These are phyloP conservation scores for Prunus campanulata DNA, from an alignment of 306 rosid species.

Conservation along the genomic window DNA sequence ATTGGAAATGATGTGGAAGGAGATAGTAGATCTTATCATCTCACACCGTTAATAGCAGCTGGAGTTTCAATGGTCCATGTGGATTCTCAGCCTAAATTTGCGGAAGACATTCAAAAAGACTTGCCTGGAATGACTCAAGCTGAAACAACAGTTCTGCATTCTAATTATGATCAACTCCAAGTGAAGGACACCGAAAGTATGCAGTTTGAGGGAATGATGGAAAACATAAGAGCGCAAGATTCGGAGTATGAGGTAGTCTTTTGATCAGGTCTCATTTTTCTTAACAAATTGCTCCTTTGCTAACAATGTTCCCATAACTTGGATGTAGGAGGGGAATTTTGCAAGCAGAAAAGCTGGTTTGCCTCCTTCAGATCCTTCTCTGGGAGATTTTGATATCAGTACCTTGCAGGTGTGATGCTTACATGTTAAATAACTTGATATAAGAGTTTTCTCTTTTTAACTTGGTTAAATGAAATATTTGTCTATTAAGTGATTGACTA, in stretches of 20 bases:
- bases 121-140: slow-evolving; percentile 42
- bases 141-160: slow-evolving; percentile 35
- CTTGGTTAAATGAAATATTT: neutral
- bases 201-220: slow-evolving; percentile 53
- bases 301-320: slow-evolving; percentile 27
- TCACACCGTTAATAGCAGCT: slow-evolving; percentile 37
- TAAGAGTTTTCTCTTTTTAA: neutral
- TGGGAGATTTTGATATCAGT: slow-evolving; percentile 60
- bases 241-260: slow-evolving; percentile 63
- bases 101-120: slow-evolving; percentile 39
- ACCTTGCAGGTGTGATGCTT: slow-evolving; percentile 75
- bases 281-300: neutral
- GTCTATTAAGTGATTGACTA: neutral
- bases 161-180: slow-evolving; percentile 48
- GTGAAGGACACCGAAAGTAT: slow-evolving; percentile 50
- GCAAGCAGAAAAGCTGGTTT: slow-evolving; percentile 47
- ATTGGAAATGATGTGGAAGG: slow-evolving; percentile 39
- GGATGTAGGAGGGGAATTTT: slow-evolving; percentile 55
- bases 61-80: slow-evolving; percentile 33
- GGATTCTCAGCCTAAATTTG: slow-evolving; percentile 47
- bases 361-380: slow-evolving; percentile 51
- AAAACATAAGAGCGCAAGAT: slow-evolving; percentile 54
- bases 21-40: slow-evolving; percentile 41
- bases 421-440: neutral
- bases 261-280: slow-evolving; percentile 2